Conservation (phyloP, 1,284 basidiomycete species). For the Ceratobasidium sp. region DNA sequence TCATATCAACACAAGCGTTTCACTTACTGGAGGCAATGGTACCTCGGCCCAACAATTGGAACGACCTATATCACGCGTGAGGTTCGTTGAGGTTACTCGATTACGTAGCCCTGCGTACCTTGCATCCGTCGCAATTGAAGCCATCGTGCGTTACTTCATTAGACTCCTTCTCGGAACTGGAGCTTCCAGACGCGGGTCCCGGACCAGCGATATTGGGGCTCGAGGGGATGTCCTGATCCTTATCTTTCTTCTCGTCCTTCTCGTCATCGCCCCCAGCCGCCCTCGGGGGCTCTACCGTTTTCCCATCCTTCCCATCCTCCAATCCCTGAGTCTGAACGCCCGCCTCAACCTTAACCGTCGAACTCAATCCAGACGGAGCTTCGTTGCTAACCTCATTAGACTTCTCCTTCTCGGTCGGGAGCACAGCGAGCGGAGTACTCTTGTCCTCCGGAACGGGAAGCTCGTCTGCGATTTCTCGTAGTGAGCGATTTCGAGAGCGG, state of each 20-base stretch:
- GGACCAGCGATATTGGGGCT: neutral
- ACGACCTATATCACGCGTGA: neutral
- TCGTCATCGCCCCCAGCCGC: neutral
- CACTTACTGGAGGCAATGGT: conserved; percentile 42
- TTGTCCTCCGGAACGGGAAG: neutral
- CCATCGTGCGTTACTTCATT: neutral
- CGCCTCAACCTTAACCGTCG: neutral
- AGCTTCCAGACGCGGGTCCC: too few species aligned
- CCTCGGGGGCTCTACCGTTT: conserved; percentile 6
- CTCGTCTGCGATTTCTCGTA: neutral
- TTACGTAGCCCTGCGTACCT: conserved; percentile 17
- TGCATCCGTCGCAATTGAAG: conserved; percentile 37
- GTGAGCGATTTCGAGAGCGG: conserved; percentile 18
- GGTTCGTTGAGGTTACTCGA: too few species aligned
- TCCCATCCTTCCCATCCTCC: neutral
- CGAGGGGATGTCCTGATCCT: neutral
- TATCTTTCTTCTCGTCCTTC: neutral
- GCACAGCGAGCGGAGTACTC: neutral
- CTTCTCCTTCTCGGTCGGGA: neutral
- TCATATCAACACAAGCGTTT: too few species aligned
- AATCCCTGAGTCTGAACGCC: neutral
- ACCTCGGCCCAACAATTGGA: conserved; percentile 42
- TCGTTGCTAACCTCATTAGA: neutral
- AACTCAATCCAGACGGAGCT: neutral
- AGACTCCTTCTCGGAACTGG: neutral